Evolutionary conservation across 2,329 filamentous ascomycete genomes (phyloP).

Genomic region (Pseudonectria foliicola): DNA sequence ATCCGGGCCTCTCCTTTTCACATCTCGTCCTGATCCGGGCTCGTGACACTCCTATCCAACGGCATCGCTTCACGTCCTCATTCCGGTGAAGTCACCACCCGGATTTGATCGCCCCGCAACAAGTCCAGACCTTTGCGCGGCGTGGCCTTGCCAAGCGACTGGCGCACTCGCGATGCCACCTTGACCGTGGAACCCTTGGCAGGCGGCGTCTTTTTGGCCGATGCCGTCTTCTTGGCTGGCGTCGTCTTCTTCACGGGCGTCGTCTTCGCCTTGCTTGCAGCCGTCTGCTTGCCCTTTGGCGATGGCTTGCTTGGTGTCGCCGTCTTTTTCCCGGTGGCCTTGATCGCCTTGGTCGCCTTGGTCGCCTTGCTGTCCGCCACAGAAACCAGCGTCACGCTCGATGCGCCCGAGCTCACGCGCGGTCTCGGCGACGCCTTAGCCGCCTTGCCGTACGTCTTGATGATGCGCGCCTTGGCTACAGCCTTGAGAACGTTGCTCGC

Average conservation of each 20-base stretch:
- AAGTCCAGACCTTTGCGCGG: slow-evolving; percentile 16
- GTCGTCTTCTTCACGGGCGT: slow-evolving; percentile 5
- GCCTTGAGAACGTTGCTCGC: slow-evolving; percentile 23
- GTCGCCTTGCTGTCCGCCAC: slow-evolving; percentile 5
- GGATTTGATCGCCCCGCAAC: slow-evolving; percentile 14
- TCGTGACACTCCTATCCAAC: too few species aligned
- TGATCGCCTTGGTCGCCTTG: slow-evolving; percentile 9
- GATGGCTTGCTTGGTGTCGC: slow-evolving; percentile 7
- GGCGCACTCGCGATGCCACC: not conserved
- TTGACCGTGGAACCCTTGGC: slow-evolving; percentile 7
- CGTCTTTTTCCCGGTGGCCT: slow-evolving; percentile 11
- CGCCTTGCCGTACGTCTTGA: slow-evolving; percentile 22
- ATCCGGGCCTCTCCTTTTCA: too few species aligned
- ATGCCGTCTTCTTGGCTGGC: slow-evolving; percentile 4
- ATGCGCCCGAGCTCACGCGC: slow-evolving; percentile 12
- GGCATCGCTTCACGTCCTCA: not conserved
- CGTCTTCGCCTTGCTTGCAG: slow-evolving; percentile 2
- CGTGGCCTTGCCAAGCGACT: slow-evolving; percentile 8
- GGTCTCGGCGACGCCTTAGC: slow-evolving; percentile 17
- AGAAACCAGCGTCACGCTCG: slow-evolving; percentile 14
- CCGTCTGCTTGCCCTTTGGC: not conserved
- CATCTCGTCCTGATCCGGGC: too few species aligned
- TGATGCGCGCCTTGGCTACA: slow-evolving; percentile 19
- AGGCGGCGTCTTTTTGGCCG: slow-evolving; percentile 7
- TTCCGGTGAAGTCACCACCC: slow-evolving; percentile 7